These are phyloP conservation scores for Ceratocystis harringtonii DNA, from an alignment of 2,329 filamentous ascomycete genomes.

Conservation along the genomic window DNA sequence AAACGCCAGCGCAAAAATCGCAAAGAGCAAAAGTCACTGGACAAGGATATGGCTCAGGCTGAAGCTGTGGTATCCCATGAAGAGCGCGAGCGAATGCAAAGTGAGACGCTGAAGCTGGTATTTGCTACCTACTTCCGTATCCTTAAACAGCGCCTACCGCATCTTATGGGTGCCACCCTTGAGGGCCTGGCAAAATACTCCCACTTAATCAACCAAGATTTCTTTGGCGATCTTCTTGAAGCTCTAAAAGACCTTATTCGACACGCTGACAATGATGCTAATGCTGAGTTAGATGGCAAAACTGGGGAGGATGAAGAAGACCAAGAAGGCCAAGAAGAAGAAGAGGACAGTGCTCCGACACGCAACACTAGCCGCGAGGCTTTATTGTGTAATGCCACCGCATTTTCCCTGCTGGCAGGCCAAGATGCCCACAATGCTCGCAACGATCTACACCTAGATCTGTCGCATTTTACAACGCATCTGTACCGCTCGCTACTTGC, in stretches of 20 bases:
- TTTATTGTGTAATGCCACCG: constrained; percentile 87
- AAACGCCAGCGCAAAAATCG: constrained; percentile 72
- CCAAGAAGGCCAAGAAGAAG: constrained; percentile 31
- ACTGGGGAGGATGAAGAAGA: constrained; percentile 29
- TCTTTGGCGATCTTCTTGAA: constrained; percentile 92
- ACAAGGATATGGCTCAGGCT: constrained; percentile 86
- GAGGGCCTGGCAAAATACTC: constrained; percentile 89
- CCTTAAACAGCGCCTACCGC: constrained; percentile 63
- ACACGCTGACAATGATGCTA: constrained; percentile 46
- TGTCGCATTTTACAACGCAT: constrained; percentile 88
- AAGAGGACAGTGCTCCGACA: constrained; percentile 33
- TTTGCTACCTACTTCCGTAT: constrained; percentile 94
- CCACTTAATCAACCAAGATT: constrained; percentile 96
- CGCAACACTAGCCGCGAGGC: constrained; percentile 74
- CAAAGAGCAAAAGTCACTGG: constrained; percentile 73
- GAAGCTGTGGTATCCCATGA: constrained; percentile 86
- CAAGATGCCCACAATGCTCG: constrained; percentile 83
- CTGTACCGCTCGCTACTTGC: constrained; percentile 76
- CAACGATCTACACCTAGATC: constrained; percentile 67
- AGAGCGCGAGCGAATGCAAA: constrained; percentile 83
- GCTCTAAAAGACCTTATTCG: constrained; percentile 84
- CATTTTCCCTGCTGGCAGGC: constrained; percentile 87
- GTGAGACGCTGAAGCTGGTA: constrained; percentile 88
- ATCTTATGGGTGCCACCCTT: constrained; percentile 90
- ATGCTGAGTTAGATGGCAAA: constrained; percentile 19